Percentiles rank a stretch among this genome's conserved stretches.
phyloP scores from a whole-genome alignment of 306 rosid species.

The Trifolium repens region DNA sequence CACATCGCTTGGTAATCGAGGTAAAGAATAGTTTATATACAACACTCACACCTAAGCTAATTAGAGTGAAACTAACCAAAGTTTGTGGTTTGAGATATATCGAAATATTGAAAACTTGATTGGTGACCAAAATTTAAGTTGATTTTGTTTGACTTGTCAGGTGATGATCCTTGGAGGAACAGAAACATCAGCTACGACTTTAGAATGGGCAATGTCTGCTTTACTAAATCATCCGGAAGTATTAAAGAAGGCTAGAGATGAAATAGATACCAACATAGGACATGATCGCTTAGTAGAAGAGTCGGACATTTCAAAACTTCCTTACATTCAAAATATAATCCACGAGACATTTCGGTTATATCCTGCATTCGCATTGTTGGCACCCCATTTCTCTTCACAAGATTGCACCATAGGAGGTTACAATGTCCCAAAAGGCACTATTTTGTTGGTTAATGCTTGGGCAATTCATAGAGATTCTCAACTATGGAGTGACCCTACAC shows the following conservation, averaged over 20 bases:
- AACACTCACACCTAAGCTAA: too few species aligned
- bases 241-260: conserved; percentile 39
- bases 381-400: conserved; percentile 40
- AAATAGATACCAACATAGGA: conserved; percentile 30
- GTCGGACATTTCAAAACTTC: conserved; percentile 37
- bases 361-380: conserved; percentile 36
- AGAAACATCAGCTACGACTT: conserved; percentile 39
- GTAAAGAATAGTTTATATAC: too few species aligned
- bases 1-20: too few species aligned
- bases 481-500: conserved; percentile 37
- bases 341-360: conserved; percentile 37
- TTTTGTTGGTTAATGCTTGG: conserved; percentile 45
- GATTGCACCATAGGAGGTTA: conserved; percentile 44
- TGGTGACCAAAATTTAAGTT: too few species aligned
- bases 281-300: conserved; percentile 32
- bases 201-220: conserved; percentile 47
- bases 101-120: too few species aligned
- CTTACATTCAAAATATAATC: conserved; percentile 37
- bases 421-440: conserved; percentile 29
- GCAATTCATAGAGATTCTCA: conserved; percentile 45
- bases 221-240: conserved; percentile 42
- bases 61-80: too few species aligned
- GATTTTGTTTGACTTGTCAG: conserved; percentile 23
- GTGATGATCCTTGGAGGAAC: conserved; percentile 44
- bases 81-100: too few species aligned